A percentile compares a stretch with the other conserved stretches of the same genome.
phyloP scores from a whole-genome alignment of 2,329 filamentous ascomycete species.

The Beauveria rudraprayagi region DNA sequence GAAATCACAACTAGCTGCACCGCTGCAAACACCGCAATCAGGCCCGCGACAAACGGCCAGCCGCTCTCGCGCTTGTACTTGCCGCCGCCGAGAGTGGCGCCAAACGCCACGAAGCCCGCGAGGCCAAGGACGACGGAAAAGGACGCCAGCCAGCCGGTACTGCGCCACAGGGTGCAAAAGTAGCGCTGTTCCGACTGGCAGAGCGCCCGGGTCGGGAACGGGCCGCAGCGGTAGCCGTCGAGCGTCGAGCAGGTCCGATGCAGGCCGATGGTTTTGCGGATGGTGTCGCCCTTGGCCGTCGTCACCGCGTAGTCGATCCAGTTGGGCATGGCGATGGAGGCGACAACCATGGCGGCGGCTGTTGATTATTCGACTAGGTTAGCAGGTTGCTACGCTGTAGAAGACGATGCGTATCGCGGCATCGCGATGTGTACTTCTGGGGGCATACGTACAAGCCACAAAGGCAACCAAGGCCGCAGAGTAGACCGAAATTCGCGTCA shows the following conservation, averaged over 20 bases:
- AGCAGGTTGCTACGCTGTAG: neutral
- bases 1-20: constrained; percentile 71
- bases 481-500: constrained; percentile 39
- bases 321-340: constrained; percentile 58
- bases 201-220: constrained; percentile 25
- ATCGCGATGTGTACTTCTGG: neutral
- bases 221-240: constrained; percentile 50
- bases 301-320: constrained; percentile 61
- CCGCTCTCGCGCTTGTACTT: constrained; percentile 72
- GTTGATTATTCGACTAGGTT: neutral
- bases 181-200: constrained; percentile 44
- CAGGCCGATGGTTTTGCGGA: constrained; percentile 62
- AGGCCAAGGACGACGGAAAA: constrained; percentile 77
- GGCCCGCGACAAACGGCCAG: constrained; percentile 65
- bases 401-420: neutral
- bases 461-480: constrained; percentile 34
- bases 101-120: constrained; percentile 70
- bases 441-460: constrained; percentile 31
- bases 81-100: constrained; percentile 69
- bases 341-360: constrained; percentile 66
- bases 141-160: constrained; percentile 78
- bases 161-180: constrained; percentile 91
- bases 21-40: constrained; percentile 58
- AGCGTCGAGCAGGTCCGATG: constrained; percentile 72
- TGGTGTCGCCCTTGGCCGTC: constrained; percentile 36